These are phyloP conservation scores for Picocystis salinarum DNA, from an alignment of 139 green algal genomes.

Conservation along the genomic window DNA sequence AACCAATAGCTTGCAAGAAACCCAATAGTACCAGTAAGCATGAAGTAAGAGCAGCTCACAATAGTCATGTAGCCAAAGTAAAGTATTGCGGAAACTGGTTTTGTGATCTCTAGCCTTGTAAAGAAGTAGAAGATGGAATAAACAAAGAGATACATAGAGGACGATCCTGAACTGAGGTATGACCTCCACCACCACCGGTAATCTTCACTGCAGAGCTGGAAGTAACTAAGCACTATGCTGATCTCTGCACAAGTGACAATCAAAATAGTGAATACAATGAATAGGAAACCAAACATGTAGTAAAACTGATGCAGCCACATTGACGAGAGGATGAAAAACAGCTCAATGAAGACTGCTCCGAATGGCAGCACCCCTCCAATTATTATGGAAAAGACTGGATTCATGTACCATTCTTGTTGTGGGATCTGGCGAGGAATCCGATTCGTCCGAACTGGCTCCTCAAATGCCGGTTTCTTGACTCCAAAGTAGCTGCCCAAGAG, in stretches of 20 bases:
- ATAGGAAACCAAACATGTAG: slow-evolving; percentile 97
- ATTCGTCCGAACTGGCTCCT: slow-evolving; percentile 92
- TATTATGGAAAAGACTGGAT: slow-evolving; percentile 67
- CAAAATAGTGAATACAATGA: slow-evolving; percentile 88
- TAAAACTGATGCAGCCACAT: slow-evolving; percentile 94
- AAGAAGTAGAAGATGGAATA: slow-evolving; percentile 96
- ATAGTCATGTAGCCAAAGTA: slow-evolving; percentile 96
- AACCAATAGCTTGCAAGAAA: slow-evolving; percentile 87
- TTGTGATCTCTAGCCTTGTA: slow-evolving; percentile 89
- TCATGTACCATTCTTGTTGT: slow-evolving; percentile 94
- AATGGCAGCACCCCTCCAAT: slow-evolving; percentile 94
- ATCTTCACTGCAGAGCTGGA: slow-evolving; percentile 56
- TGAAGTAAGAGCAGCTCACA: slow-evolving; percentile 40
- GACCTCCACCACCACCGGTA: slow-evolving; percentile 68
- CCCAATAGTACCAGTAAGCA: slow-evolving; percentile 64
- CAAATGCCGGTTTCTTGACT: slow-evolving; percentile 65
- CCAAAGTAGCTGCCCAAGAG: slow-evolving; percentile 91
- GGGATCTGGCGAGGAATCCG: slow-evolving; percentile 97
- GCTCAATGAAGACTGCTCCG: slow-evolving; percentile 97
- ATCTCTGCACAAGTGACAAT: slow-evolving; percentile 96
- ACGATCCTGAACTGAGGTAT: slow-evolving; percentile 78
- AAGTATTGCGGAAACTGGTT: slow-evolving; percentile 62
- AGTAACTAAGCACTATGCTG: slow-evolving; percentile 97
- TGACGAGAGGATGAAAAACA: slow-evolving; percentile 98
- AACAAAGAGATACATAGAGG: slow-evolving; percentile 85